Conservation (phyloP, 305 asterid species). For the Fraxinus xanthoxyloides region DNA sequence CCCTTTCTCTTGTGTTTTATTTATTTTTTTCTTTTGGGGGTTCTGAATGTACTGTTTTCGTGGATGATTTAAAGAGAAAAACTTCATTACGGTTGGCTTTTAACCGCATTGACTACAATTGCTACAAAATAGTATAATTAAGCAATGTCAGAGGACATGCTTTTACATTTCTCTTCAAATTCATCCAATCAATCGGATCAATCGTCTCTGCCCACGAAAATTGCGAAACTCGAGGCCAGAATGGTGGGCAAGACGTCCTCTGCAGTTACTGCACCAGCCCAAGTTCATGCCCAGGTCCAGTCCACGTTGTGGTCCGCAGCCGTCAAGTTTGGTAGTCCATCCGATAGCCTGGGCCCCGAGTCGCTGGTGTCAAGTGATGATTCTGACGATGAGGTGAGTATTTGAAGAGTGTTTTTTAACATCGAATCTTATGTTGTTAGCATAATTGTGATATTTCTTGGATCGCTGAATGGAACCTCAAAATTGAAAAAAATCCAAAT, state of each 20-base stretch:
- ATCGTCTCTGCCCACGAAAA: slow-evolving; percentile 53
- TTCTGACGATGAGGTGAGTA: slow-evolving; percentile 83
- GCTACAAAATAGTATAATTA: slow-evolving; percentile 21
- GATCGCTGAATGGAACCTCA: neutral
- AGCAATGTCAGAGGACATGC: slow-evolving; percentile 81
- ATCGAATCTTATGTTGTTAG: neutral
- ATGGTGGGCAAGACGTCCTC: slow-evolving; percentile 78
- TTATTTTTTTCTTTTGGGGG: neutral
- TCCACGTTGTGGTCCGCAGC: slow-evolving; percentile 42
- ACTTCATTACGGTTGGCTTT: slow-evolving; percentile 14
- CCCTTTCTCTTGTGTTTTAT: neutral
- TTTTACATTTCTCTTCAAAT: slow-evolving; percentile 75
- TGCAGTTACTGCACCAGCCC: slow-evolving; percentile 39
- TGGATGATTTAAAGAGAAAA: slow-evolving; percentile 18
- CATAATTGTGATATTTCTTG: neutral
- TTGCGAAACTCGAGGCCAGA: slow-evolving; percentile 89
- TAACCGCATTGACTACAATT: slow-evolving; percentile 27
- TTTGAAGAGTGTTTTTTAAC: slow-evolving; percentile 8
- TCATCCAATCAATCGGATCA: slow-evolving; percentile 96
- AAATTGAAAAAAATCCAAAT: neutral
- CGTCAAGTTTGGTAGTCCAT: slow-evolving; percentile 41
- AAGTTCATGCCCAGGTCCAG: slow-evolving; percentile 43
- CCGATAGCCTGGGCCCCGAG: slow-evolving; percentile 39
- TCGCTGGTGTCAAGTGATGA: slow-evolving; percentile 64
- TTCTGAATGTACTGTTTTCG: slow-evolving; percentile 12